Evolutionary conservation across 805 yeast species (phyloP).

Genomic region (Starmerella kuoi): DNA sequence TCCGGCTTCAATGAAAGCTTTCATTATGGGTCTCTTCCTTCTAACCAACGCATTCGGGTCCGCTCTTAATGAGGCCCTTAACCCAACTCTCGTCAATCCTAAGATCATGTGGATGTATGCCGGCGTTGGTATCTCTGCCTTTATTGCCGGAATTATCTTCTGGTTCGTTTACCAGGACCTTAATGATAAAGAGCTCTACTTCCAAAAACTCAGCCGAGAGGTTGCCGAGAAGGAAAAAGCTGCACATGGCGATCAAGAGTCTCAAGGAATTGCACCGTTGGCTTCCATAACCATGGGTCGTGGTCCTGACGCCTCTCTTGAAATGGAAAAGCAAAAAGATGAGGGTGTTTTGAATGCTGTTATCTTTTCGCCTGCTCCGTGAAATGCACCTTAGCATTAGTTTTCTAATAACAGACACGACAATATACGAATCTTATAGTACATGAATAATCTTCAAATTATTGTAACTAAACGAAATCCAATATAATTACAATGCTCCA

Average conservation of each 20-base stretch:
- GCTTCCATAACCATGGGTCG: neutral
- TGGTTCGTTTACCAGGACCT: conserved; percentile 40
- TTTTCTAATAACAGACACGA: neutral
- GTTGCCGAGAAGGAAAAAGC: conserved; percentile 5
- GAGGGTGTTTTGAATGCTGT: neutral
- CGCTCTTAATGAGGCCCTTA: conserved; percentile 60
- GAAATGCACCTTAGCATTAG: no score
- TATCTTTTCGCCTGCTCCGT: neutral
- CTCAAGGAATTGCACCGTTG: neutral
- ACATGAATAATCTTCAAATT: no score
- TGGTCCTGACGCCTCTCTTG: neutral
- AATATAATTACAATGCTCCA: no score
- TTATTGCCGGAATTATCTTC: conserved; percentile 48
- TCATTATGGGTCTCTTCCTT: conserved; percentile 50
- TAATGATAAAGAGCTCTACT: conserved; percentile 14
- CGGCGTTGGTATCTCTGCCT: conserved; percentile 48
- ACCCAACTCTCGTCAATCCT: conserved; percentile 57
- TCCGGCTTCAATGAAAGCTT: conserved; percentile 54
- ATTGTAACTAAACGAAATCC: no score
- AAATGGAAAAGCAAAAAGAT: neutral
- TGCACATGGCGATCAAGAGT: neutral
- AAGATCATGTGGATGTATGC: conserved; percentile 57
- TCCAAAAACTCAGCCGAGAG: conserved; percentile 6
- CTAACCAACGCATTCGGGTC: conserved; percentile 67
- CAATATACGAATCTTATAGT: neutral